Evolutionary conservation across 495 filamentous ascomycete genomes (phyloP), one percentile per base, ranked within the genome.

Genomic region (Tuber borchii): DNA sequence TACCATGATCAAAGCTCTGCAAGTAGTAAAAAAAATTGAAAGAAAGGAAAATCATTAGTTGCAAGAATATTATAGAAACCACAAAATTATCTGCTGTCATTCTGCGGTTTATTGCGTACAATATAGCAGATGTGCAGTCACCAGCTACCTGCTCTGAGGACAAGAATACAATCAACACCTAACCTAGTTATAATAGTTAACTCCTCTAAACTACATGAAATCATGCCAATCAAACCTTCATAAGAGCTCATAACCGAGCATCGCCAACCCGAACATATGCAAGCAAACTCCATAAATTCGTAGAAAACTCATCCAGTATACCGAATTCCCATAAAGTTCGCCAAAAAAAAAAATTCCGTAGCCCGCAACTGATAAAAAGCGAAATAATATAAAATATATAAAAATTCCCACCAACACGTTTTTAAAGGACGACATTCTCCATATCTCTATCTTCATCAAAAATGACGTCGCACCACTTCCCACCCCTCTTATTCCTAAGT

Each of bases 381-480:
- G 8, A 56, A 48, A 22, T 46, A 31, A 31, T 14, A 16, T 1
- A 31, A 65, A 65, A 37, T 37, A 37, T 1, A 37, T 37, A 37
- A 37, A 65, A 17, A 34, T 1, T 10, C 3, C 3, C 12, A 31
- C 26, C 12, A 7, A 16, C 26, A 31, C 0, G 26, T 34, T 65
- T 34, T 65, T 22, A 65, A 17, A 65, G 26, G 6, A 4, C 26
- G 31, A 34, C 34, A 34, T 34, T 17, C 51, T 16, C 51, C 56
- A 17, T 65, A 65, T 65, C 56, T 14, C 26, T 26, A 16, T 34
- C 34, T 17, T 61, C 70, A 26, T 69, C 71, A 37, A 77, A 22
- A 51, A 77, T 39, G 14, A 79, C 26, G 70, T 14, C 48, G 34
- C 78, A 79, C 78, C 78, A 79, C 45, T 75, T 79, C 48, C 78